Evolutionary conservation across 306 rosid genomes (phyloP), one percentile per base, ranked within the genome.

Genomic region (Trifolium dubium): DNA sequence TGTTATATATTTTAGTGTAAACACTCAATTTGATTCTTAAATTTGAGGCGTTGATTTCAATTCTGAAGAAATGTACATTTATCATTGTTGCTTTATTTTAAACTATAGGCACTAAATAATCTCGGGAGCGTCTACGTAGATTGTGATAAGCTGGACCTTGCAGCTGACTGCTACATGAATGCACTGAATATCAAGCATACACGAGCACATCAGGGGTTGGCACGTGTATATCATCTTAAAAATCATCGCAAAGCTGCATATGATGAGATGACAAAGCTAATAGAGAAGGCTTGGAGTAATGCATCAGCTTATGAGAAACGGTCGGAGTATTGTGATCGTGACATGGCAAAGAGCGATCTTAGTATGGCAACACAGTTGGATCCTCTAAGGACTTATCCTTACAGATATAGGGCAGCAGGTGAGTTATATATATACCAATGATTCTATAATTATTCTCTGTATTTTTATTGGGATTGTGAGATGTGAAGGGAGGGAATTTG

Each of bases 331-430:
- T 88, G 98, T 84, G 96, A 90, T 58, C 92, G 98, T 65, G 94
- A 92, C 82, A 92, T 90, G 98, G 98, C 98, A 73, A 92, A 79
- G 85, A 90, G 86, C 47, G 98, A 92, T 84, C 92, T 92, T 54
- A 74, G 67, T 41, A 90, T 75, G 89, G 96, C 96, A 30, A 81
- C 98, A 29, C 84, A 84, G 61, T 82, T 92, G 77, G 98, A 92
- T 80, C 98, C 98, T 67, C 67, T 90, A 70, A 86, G 98, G 81
- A 92, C 96, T 39, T 92, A 92, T 81, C 98, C 98, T 3, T 92
- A 92, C 85, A 87, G 98, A 92, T 90, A 92, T 51, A 87, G 98
- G 75, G 98, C 98, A 56, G 98, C 98, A 59, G 98, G 98, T 92
- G 86, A 80, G 72, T 78, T 67, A 37, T 56, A 56, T 28, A 61